Base-by-base conservation (phyloP, 345 rosid species). In the Garcia nutans region DNA sequence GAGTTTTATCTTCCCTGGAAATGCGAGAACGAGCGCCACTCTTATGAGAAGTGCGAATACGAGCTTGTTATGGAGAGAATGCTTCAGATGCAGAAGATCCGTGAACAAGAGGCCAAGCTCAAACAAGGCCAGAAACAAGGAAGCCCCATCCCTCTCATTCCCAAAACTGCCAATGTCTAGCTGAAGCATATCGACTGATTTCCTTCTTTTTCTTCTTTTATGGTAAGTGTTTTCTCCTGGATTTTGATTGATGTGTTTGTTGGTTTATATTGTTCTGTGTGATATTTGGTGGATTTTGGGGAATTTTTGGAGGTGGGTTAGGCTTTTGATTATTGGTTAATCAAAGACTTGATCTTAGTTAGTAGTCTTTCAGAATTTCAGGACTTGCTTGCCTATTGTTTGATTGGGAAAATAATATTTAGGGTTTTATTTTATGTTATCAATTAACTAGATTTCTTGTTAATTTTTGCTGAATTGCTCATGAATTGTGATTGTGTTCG, bases 61-160 rank as follows among this genome's bases (percentile, higher is more conserved):
- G 98, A 96, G 87, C 97, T 96, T 49, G 96, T 96, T 59, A 96
- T 92, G 98, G 98, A 93, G 86, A 81, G 99, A 45, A 96, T 96
- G 98, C 93, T 93, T 31, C 82, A 89, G 93, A 93, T 96, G 99
- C 93, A 93, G 89, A 93, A 92, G 94, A 96, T 96, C 86, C 97
- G 96, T 44, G 90, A 92, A 64, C 80, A 88, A 78, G 89, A 93
- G 83, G 90, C 91, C 77, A 85, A 82, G 75, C 80, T 84, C 59
- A 89, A 90, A 82, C 89, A 87, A 81, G 41, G 80, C 28, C 74
- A 80, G 74, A 70, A 72, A 13, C 86, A 85, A 1, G 88, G 81
- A 49, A 80, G 65, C 19, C 70, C 83, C 49, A 85, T 89, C 63
- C 91, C 97, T 83, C 92, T 93, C 65, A 86, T 91, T 84, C 93